phyloP scores from a whole-genome alignment of 305 asterid genomes.

The Fraxinus paxiana region DNA sequence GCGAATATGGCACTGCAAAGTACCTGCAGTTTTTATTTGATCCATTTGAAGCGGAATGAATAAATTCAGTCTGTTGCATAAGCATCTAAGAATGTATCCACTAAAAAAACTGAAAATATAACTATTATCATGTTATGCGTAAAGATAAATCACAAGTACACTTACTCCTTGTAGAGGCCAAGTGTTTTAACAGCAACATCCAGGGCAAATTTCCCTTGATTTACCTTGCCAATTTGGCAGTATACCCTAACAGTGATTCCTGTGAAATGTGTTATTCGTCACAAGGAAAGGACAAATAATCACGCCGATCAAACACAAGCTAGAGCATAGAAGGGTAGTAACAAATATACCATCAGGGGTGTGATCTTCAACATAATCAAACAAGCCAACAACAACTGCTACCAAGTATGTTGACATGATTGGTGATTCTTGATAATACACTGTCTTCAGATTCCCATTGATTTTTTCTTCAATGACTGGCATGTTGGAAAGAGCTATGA shows the following conservation, averaged over 20 bases:
- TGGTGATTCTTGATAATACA: slow-evolving; percentile 89
- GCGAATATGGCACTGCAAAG: slow-evolving; percentile 84
- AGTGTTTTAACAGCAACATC: slow-evolving; percentile 94
- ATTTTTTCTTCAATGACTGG: slow-evolving; percentile 68
- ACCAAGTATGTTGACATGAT: slow-evolving; percentile 97
- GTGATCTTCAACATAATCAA: slow-evolving; percentile 86
- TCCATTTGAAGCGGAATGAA: not conserved
- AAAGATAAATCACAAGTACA: not conserved
- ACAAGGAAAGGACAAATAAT: slow-evolving; percentile 1
- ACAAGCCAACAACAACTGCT: slow-evolving; percentile 92
- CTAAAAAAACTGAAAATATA: not conserved
- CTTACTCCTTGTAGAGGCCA: slow-evolving; percentile 79
- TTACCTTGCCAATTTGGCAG: slow-evolving; percentile 79
- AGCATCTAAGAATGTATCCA: slow-evolving; percentile 6
- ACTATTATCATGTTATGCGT: not conserved
- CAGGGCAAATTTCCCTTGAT: slow-evolving; percentile 87
- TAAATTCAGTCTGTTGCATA: not conserved
- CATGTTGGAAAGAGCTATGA: slow-evolving; percentile 92
- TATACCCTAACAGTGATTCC: slow-evolving; percentile 83
- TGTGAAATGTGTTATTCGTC: slow-evolving; percentile 27
- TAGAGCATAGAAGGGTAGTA: not conserved
- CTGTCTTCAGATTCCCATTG: slow-evolving; percentile 65
- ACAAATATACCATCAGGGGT: slow-evolving; percentile 74
- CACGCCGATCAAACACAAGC: slow-evolving; percentile 9
- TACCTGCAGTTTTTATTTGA: slow-evolving; percentile 43